Percentiles rank a stretch among this genome's conserved stretches.
Evolutionary conservation across 2,329 filamentous ascomycete genomes (phyloP).

Genomic region (Penicillium sp.): DNA sequence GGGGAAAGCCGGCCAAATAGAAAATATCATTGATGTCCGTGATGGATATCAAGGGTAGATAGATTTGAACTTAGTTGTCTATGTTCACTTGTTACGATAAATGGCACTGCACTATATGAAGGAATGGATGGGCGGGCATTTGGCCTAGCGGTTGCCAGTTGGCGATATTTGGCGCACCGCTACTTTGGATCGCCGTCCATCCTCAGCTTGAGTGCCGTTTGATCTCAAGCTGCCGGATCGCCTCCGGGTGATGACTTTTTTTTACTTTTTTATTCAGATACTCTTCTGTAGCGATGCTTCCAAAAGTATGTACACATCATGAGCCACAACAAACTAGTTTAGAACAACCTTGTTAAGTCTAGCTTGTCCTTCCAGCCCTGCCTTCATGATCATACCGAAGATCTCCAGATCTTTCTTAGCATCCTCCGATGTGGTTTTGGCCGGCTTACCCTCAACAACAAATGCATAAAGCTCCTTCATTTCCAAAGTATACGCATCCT

Average conservation of each 20-base stretch:
- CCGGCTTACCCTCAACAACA: conserved; percentile 37
- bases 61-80: too few relatives aligned
- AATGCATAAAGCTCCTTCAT: conserved; percentile 42
- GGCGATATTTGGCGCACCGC: background rate
- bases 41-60: background rate
- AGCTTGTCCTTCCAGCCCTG: conserved; percentile 31
- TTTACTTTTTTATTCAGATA: background rate
- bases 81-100: background rate
- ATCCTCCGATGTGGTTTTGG: conserved; percentile 46
- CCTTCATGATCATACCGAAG: conserved; percentile 41
- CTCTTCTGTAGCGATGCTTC: background rate
- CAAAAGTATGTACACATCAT: background rate
- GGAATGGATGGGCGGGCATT: background rate
- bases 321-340: background rate
- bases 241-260: background rate
- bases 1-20: background rate
- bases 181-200: background rate
- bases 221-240: background rate
- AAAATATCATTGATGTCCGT: background rate
- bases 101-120: background rate
- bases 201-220: background rate
- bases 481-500: conserved; percentile 48
- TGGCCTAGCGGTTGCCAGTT: background rate
- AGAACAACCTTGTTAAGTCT: background rate
- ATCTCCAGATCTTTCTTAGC: conserved; percentile 42